Evolutionary conservation across 23 red algal species (phyloP).

Genomic region (Gracilaria domingensis): DNA sequence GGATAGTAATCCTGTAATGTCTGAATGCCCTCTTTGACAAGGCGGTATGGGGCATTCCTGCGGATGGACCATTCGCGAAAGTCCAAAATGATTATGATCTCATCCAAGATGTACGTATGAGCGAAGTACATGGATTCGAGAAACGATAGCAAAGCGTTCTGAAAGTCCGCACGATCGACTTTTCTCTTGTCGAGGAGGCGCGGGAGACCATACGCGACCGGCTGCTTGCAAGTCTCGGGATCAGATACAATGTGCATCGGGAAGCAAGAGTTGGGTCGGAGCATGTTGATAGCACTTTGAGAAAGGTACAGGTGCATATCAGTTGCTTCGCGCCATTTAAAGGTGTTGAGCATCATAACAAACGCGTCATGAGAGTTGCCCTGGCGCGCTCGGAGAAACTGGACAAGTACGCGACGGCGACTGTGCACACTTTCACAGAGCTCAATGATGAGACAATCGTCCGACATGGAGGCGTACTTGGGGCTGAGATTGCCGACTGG

Average conservation of each 20-base stretch:
- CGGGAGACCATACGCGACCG: constrained; percentile 62
- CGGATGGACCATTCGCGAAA: constrained; percentile 64
- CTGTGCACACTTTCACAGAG: constrained; percentile 31
- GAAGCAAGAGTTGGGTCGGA: constrained; percentile 46
- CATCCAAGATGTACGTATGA: constrained; percentile 60
- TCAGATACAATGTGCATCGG: constrained; percentile 50
- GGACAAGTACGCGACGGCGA: constrained; percentile 29
- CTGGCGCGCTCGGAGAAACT: constrained; percentile 63
- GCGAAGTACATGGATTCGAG: constrained; percentile 52
- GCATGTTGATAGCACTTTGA: constrained; percentile 25
- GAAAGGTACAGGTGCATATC: constrained; percentile 25
- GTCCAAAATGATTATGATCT: constrained; percentile 59
- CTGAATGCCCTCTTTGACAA: constrained; percentile 62
- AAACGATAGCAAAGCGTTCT: constrained; percentile 61
- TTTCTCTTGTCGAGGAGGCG: constrained; percentile 65
- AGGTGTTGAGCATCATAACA: constrained; percentile 28
- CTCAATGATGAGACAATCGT: constrained; percentile 31
- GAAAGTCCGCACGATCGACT: constrained; percentile 37
- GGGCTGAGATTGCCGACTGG: constrained; percentile 16
- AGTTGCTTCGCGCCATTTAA: constrained; percentile 33
- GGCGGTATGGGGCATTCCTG: constrained; percentile 54
- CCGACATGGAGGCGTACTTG: not conserved
- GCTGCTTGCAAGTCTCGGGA: constrained; percentile 39
- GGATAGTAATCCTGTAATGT: constrained; percentile 68
- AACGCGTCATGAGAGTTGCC: constrained; percentile 36